Evolutionary conservation across 116 monocot species (phyloP).

Genomic region (Phalaenopsis hybrid): DNA sequence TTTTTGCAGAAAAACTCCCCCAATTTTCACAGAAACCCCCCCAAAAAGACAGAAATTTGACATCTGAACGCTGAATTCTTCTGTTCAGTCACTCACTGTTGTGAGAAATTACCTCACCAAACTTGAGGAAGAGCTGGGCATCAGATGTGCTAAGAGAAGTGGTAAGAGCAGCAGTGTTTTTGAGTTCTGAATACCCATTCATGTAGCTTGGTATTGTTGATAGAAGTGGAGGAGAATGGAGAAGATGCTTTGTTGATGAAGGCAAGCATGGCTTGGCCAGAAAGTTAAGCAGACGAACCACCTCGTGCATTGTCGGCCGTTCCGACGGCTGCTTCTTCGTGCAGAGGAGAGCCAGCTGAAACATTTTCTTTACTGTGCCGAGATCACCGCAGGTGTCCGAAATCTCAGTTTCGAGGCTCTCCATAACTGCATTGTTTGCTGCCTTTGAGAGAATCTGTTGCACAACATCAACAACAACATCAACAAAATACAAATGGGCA

Average conservation of each 20-base stretch:
- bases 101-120: slow-evolving; percentile 91
- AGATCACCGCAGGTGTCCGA: slow-evolving; percentile 63
- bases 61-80: neutral
- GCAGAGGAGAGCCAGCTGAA: slow-evolving; percentile 83
- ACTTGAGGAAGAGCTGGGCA: slow-evolving; percentile 79
- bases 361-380: slow-evolving; percentile 50
- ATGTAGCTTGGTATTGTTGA: slow-evolving; percentile 30
- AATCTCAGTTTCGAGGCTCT: slow-evolving; percentile 59
- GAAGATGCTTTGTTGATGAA: slow-evolving; percentile 17
- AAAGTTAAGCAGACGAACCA: slow-evolving; percentile 56
- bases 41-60: too few species aligned
- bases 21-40: too few species aligned
- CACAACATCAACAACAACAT: neutral
- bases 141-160: slow-evolving; percentile 53
- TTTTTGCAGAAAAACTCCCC: too few species aligned
- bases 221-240: slow-evolving; percentile 6
- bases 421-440: slow-evolving; percentile 64
- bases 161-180: slow-evolving; percentile 32
- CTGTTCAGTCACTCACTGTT: slow-evolving; percentile 31
- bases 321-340: slow-evolving; percentile 77
- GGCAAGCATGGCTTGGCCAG: slow-evolving; percentile 28
- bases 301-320: slow-evolving; percentile 84
- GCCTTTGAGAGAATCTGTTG: slow-evolving; percentile 76
- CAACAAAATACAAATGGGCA: too few species aligned
- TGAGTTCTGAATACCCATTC: slow-evolving; percentile 53